phyloP scores from a whole-genome alignment of 176 grass and related monocot species.

The Zea mays region DNA sequence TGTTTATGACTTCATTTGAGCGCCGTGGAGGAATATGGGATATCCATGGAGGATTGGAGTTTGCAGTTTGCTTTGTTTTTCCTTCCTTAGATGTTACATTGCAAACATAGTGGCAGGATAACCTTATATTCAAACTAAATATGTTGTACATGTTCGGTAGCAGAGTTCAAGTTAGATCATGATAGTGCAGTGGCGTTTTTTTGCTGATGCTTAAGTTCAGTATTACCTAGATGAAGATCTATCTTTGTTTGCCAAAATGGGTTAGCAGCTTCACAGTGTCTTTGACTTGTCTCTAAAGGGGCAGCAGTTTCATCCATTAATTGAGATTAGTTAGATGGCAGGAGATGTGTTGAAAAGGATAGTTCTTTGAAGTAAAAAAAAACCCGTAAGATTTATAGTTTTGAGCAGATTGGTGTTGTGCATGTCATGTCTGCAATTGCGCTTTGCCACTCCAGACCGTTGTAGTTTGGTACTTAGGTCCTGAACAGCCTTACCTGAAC shows the following conservation, averaged over 20 bases:
- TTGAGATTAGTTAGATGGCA: not conserved
- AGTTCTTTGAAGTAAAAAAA: not conserved
- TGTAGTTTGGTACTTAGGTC: not conserved
- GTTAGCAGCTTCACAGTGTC: not conserved
- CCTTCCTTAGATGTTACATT: not conserved
- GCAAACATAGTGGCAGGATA: not conserved
- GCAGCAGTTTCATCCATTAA: not conserved
- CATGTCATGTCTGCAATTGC: not conserved
- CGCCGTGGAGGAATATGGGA: not conserved
- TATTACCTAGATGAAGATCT: not conserved
- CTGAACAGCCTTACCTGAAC: not conserved
- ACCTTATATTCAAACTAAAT: not conserved
- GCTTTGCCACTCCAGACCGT: not conserved
- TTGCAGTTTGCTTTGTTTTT: not conserved
- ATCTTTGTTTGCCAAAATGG: not conserved
- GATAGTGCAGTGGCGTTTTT: not conserved
- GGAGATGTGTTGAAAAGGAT: not conserved
- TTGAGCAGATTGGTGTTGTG: not conserved
- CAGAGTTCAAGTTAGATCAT: not conserved
- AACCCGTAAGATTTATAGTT: not conserved
- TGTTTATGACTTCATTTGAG: not conserved
- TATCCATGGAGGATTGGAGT: not conserved
- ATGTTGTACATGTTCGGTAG: not conserved
- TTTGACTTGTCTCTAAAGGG: not conserved
- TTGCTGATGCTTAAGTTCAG: not conserved